Evolutionary conservation across 2,329 filamentous ascomycete genomes (phyloP).

Genomic region (Hymenoscyphus salicellus): DNA sequence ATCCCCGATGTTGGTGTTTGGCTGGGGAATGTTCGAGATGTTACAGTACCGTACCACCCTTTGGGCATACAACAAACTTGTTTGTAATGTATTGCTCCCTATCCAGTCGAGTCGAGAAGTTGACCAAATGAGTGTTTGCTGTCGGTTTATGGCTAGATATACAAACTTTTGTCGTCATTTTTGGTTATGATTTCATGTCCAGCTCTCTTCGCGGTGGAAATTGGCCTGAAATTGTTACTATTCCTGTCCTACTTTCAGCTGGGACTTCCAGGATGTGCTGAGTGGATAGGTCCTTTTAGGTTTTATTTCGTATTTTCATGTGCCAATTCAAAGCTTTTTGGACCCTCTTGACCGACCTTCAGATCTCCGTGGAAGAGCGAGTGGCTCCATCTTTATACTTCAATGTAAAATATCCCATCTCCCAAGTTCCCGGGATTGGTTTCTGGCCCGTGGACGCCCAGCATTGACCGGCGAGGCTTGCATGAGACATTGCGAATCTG

Average conservation of each 20-base stretch:
- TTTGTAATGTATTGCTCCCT: neutral
- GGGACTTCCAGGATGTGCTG: neutral
- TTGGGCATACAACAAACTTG: neutral
- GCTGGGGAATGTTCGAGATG: neutral
- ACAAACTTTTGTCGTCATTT: neutral
- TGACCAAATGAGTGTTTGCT: neutral
- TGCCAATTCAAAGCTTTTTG: neutral
- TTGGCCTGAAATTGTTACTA: neutral
- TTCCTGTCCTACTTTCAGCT: neutral
- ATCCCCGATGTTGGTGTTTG: neutral
- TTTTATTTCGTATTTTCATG: neutral
- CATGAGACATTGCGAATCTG: constrained; percentile 5
- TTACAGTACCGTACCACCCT: no score
- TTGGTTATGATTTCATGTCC: neutral
- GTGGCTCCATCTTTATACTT: constrained; percentile 1
- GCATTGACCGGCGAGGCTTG: neutral
- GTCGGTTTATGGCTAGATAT: neutral
- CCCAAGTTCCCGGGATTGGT: neutral
- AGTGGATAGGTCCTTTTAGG: neutral
- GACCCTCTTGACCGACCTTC: neutral
- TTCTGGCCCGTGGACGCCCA: neutral
- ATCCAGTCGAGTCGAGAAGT: neutral
- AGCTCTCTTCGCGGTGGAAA: neutral
- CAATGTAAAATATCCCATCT: neutral
- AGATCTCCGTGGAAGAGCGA: constrained; percentile 14